Conservation (phyloP, 257 asterid species). For the Solanum paucissectum region DNA sequence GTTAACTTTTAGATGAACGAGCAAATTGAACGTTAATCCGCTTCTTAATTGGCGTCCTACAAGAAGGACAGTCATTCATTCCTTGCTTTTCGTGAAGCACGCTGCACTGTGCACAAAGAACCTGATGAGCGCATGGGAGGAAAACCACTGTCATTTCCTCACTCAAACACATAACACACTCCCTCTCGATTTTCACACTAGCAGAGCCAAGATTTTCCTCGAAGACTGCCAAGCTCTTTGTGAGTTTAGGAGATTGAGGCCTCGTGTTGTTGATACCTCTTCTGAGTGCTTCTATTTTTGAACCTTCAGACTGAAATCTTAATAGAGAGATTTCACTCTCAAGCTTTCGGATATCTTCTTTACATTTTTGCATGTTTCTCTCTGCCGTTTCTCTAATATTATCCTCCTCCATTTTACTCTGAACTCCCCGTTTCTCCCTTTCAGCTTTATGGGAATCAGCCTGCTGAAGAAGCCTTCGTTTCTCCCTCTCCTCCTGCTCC, state of each 20-base stretch:
- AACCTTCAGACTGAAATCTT: slow-evolving; percentile 38
- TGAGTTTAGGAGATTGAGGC: slow-evolving; percentile 13
- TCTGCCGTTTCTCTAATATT: slow-evolving; percentile 33
- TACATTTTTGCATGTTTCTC: slow-evolving; percentile 17
- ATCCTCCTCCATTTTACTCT: slow-evolving; percentile 29
- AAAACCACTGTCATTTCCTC: slow-evolving; percentile 63
- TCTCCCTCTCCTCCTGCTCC: slow-evolving; percentile 60
- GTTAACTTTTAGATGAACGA: neutral
- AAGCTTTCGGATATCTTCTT: slow-evolving; percentile 29
- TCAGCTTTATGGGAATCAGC: slow-evolving; percentile 18
- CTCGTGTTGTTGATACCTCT: slow-evolving; percentile 10
- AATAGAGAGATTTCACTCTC: slow-evolving; percentile 28
- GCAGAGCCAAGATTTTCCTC: slow-evolving; percentile 27
- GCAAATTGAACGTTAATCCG: slow-evolving; percentile 36
- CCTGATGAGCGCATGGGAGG: slow-evolving; percentile 55
- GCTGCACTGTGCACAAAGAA: slow-evolving; percentile 43
- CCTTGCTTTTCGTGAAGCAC: slow-evolving; percentile 32
- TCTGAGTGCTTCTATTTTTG: slow-evolving; percentile 42
- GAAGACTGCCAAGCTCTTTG: slow-evolving; percentile 34
- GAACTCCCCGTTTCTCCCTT: slow-evolving; percentile 23
- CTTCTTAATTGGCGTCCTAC: slow-evolving; percentile 44
- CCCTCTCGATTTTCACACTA: slow-evolving; percentile 34
- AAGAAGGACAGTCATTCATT: slow-evolving; percentile 68
- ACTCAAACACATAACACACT: slow-evolving; percentile 56
- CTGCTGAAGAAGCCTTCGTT: slow-evolving; percentile 6